Evolutionary conservation across 768 basidiomycete species (phyloP), one percentile per base, ranked within the genome.

Genomic region (Pleurotus pulmonarius): DNA sequence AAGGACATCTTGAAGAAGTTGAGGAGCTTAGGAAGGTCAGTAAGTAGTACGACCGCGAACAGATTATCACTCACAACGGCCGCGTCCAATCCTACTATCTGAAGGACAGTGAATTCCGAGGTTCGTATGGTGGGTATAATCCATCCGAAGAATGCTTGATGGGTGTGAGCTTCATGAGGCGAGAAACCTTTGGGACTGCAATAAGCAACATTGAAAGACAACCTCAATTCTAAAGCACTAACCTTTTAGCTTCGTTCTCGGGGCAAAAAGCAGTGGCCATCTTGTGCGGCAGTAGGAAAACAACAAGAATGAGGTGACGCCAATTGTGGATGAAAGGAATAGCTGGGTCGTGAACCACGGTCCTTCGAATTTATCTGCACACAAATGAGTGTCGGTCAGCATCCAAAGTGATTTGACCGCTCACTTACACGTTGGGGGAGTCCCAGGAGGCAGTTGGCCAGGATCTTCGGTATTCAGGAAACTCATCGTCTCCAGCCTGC

Each of bases 261-360:
- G 94, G 3, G 94, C 92, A 69, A 94, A 99, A 3, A 92, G 75
- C 5, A 97, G 72, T 8, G 93, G 92, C 90, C 91, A 96, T 65
- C 91, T 77, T 5, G 87, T 90, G 8, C 97, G 78, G 62, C 86
- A 87, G 65, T 93, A 92, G 3, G 90, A 96, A 73, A 99, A 99
- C 3, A 92, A 65, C 13, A 97, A 65, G 72, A 98, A 94, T 0
- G 91, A 90, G 3, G 77, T 69, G 1, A 94, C 41, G 1, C 97
- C 96, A 57, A 99, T 85, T 15, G 79, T 70, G 11, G 82, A 75
- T 3, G 96, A 90, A 29, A 98, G 83, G 2, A 80, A 70, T 15
- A 96, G 75, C 69, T 98, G 96, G 1, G 95, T 97, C 18, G 85
- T 85, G 70, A 99, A 90, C 97, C 97, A 98, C 34, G 94, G 94